Percentiles rank a stretch among this genome's conserved stretches.
These are phyloP conservation scores for Aphanomyces astaci DNA, from an alignment of 352 stramenopile genomes.

Conservation along the genomic window DNA sequence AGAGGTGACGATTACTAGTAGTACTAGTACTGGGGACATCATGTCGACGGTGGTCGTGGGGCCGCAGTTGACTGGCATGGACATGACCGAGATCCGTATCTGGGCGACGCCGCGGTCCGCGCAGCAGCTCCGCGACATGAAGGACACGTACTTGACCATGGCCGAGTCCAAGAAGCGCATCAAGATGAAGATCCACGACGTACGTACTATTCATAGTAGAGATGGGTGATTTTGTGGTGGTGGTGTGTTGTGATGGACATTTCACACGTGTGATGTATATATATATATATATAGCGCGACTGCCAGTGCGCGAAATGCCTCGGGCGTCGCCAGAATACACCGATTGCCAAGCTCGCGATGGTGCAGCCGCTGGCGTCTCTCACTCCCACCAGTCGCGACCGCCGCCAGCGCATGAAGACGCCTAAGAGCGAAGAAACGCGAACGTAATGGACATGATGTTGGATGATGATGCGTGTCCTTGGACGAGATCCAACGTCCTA, in stretches of 20 bases:
- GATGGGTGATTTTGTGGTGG: not conserved
- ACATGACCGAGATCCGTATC: conserved; percentile 71
- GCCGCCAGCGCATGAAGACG: conserved; percentile 15
- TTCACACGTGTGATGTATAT: too few relatives aligned
- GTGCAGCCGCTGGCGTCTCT: conserved; percentile 15
- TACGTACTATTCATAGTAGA: not conserved
- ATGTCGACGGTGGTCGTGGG: conserved; percentile 47
- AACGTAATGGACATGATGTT: not conserved
- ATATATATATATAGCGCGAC: too few relatives aligned
- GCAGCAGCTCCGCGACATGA: conserved; percentile 75
- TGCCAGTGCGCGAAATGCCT: conserved; percentile 75
- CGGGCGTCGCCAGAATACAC: conserved; percentile 41
- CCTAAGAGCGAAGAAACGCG: conserved; percentile 20
- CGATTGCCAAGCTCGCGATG: conserved; percentile 21
- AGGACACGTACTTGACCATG: conserved; percentile 80
- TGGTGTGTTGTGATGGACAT: too few relatives aligned
- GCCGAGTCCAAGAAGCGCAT: conserved; percentile 73
- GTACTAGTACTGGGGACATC: not conserved
- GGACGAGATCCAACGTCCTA: not conserved
- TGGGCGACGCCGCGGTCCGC: conserved; percentile 62
- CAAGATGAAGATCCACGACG: conserved; percentile 69
- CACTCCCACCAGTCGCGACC: conserved; percentile 2
- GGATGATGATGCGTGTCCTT: too few relatives aligned
- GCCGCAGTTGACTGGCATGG: conserved; percentile 39
- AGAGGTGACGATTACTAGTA: not conserved